Conservation (phyloP, 306 rosid genomes). For the Vicia villosa region DNA sequence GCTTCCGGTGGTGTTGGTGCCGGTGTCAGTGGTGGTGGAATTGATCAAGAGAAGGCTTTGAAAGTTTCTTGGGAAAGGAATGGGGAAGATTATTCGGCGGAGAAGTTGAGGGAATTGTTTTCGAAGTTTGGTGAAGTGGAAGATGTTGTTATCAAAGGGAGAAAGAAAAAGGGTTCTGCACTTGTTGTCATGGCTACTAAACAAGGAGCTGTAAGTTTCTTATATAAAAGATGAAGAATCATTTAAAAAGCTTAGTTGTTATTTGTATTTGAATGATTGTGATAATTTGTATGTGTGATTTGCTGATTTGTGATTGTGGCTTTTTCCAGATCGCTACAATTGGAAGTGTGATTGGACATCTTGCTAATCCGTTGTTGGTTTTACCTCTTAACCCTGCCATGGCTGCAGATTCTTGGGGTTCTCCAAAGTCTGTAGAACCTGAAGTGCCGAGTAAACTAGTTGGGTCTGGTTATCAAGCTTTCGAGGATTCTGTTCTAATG, state of each 20-base stretch:
- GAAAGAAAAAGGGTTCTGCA: constrained; percentile 85
- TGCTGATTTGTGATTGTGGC: constrained; percentile 6
- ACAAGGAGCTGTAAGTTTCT: constrained; percentile 76
- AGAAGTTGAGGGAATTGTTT: constrained; percentile 68
- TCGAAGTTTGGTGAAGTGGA: constrained; percentile 79
- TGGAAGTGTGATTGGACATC: constrained; percentile 65
- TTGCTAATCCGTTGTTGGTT: constrained; percentile 79
- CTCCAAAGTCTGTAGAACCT: constrained; percentile 49
- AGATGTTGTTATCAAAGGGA: constrained; percentile 79
- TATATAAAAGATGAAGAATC: not conserved
- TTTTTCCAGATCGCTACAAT: constrained; percentile 66
- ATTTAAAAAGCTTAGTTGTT: not conserved
- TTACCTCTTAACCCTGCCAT: constrained; percentile 70
- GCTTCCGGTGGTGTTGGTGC: not conserved
- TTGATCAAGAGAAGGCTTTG: constrained; percentile 73
- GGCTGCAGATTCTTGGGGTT: constrained; percentile 45
- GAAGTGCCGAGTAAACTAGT: constrained; percentile 55
- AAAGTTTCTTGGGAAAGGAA: constrained; percentile 90
- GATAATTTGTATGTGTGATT: not conserved
- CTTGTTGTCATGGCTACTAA: constrained; percentile 79
- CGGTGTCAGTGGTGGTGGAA: constrained; percentile 32
- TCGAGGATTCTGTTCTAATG: constrained; percentile 78
- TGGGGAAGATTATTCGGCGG: constrained; percentile 80
- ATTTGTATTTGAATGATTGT: not conserved
- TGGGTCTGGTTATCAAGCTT: constrained; percentile 78